phyloP scores from a whole-genome alignment of 768 basidiomycete species.

The Termitomyces heimii region DNA sequence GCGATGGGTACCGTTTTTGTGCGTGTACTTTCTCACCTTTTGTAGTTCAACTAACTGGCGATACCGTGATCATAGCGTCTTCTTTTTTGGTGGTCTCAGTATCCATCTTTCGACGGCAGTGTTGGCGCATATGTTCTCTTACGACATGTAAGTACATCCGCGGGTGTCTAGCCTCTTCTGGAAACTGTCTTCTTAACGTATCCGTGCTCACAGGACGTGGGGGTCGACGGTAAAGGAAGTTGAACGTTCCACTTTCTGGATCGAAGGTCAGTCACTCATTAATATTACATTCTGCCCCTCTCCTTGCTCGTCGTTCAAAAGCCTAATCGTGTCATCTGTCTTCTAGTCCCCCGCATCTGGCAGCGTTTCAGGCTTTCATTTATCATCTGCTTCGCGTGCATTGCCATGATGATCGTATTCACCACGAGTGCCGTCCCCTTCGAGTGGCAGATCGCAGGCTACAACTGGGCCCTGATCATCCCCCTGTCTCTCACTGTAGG shows the following conservation, averaged over 20 bases:
- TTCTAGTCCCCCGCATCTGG: constrained; percentile 68
- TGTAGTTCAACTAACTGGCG: not conserved
- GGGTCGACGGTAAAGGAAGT: constrained; percentile 72
- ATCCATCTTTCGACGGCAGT: constrained; percentile 67
- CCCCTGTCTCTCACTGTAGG: constrained; percentile 67
- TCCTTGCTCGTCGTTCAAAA: not conserved
- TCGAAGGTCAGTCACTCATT: constrained; percentile 41
- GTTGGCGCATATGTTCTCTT: constrained; percentile 63
- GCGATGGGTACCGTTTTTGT: constrained; percentile 72
- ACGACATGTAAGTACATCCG: constrained; percentile 38
- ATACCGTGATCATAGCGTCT: constrained; percentile 39
- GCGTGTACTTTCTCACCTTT: constrained; percentile 21
- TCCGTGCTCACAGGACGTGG: constrained; percentile 36
- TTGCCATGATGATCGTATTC: constrained; percentile 60
- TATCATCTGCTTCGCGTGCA: constrained; percentile 50
- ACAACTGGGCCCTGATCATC: constrained; percentile 66
- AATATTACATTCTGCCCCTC: not conserved
- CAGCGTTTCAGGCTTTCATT: constrained; percentile 75
- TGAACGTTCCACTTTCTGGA: constrained; percentile 83
- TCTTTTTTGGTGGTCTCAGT: constrained; percentile 74
- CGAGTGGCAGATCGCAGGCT: constrained; percentile 62
- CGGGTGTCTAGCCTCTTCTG: not conserved
- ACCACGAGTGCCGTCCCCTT: constrained; percentile 47
- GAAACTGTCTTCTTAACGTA: not conserved
- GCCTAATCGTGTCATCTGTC: not conserved